These are phyloP conservation scores for Arthrobotrys megalospora DNA, from an alignment of 2,329 filamentous ascomycete species.

Conservation along the genomic window DNA sequence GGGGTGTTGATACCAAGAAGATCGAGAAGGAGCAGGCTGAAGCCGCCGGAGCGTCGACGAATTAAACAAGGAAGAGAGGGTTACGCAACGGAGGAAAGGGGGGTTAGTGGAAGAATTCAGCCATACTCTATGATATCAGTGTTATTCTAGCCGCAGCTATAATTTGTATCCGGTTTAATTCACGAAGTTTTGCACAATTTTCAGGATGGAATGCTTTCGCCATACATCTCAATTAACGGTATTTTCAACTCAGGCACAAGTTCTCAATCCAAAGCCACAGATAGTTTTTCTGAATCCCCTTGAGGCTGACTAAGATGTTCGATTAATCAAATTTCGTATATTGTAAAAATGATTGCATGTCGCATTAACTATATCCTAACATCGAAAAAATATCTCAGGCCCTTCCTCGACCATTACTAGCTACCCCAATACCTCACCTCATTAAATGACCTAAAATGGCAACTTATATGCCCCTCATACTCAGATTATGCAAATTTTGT, in stretches of 20 bases:
- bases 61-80: neutral
- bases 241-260: no score
- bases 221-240: no score
- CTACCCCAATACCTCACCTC: neutral
- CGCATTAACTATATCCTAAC: conserved; percentile 14
- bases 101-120: neutral
- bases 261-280: no score
- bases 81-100: no score
- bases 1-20: conserved; percentile 66
- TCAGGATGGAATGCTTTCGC: no score
- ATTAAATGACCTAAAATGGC: conserved; percentile 8
- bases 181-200: neutral
- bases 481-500: conserved; percentile 11
- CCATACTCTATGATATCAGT: conserved; percentile 6
- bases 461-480: neutral
- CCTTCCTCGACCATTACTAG: conserved; percentile 9
- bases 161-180: neutral
- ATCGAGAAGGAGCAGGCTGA: conserved; percentile 57
- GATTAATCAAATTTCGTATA: no score
- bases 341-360: neutral
- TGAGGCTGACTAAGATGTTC: no score
- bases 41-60: conserved; percentile 18
- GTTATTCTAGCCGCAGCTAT: conserved; percentile 3
- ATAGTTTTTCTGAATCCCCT: no score
- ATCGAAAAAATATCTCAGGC: neutral